Evolutionary conservation across 2,329 filamentous ascomycete species (phyloP).

Genomic region (Clarireedia monteithiana): DNA sequence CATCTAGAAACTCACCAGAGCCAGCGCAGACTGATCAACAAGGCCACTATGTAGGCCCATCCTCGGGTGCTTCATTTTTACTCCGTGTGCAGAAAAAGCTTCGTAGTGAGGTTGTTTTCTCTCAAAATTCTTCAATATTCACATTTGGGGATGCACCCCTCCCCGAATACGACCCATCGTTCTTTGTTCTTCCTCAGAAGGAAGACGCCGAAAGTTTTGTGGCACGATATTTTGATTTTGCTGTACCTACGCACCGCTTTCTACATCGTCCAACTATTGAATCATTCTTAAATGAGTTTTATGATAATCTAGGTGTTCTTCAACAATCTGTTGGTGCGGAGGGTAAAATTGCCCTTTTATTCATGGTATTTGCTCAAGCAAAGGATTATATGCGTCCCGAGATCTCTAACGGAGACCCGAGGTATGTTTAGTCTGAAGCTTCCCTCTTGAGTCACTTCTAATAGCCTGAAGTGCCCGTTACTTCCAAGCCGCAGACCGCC

Average conservation of each 20-base stretch:
- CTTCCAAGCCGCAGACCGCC: constrained; percentile 26
- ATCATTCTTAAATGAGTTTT: constrained; percentile 40
- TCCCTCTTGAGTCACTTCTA: not conserved
- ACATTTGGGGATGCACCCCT: constrained; percentile 32
- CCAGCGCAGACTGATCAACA: constrained; percentile 38
- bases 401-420: constrained; percentile 11
- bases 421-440: not conserved
- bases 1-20: constrained; percentile 37
- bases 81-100: constrained; percentile 42
- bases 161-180: constrained; percentile 36
- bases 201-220: constrained; percentile 27
- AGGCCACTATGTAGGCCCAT: constrained; percentile 40
- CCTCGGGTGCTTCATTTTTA: constrained; percentile 41
- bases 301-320: constrained; percentile 37
- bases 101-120: constrained; percentile 32
- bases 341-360: constrained; percentile 33
- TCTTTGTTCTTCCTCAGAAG: constrained; percentile 32
- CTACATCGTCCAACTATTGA: constrained; percentile 47
- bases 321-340: constrained; percentile 33
- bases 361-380: constrained; percentile 45
- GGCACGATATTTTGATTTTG: constrained; percentile 50
- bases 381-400: constrained; percentile 30
- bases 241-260: constrained; percentile 52
- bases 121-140: constrained; percentile 33
- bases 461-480: constrained; percentile 20